phyloP scores from a whole-genome alignment of 2,329 filamentous ascomycete genomes.

The Nemania sp. region DNA sequence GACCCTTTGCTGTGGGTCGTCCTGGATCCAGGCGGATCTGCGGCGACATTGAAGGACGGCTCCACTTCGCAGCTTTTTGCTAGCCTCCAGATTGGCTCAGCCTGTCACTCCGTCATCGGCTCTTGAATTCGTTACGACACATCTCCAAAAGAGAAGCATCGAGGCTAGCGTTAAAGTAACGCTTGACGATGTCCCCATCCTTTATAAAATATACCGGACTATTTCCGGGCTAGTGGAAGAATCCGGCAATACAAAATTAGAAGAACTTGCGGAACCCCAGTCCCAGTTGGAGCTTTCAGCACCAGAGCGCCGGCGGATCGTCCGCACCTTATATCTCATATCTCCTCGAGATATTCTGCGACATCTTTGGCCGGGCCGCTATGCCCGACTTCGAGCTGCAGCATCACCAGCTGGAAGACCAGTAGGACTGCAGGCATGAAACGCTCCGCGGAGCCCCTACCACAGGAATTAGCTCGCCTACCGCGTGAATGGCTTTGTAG shows the following conservation, averaged over 20 bases:
- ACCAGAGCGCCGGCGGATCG: slow-evolving; percentile 12
- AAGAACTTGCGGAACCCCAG: slow-evolving; percentile 2
- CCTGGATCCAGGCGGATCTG: no score
- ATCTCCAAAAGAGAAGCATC: slow-evolving; percentile 13
- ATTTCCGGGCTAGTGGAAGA: slow-evolving; percentile 5
- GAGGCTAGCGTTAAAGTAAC: slow-evolving; percentile 12
- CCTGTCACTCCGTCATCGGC: slow-evolving; percentile 11
- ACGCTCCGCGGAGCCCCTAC: no score
- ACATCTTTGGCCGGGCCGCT: slow-evolving; percentile 12
- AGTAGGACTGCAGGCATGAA: no score
- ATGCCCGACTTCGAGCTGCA: slow-evolving; percentile 6
- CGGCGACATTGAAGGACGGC: no score
- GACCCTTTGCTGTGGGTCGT: no score
- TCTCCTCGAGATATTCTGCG: slow-evolving; percentile 16
- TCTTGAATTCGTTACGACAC: slow-evolving; percentile 5
- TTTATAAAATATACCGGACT: slow-evolving; percentile 12
- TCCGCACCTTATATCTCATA: slow-evolving; percentile 20
- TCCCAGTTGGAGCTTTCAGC: slow-evolving; percentile 13
- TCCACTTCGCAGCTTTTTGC: no score
- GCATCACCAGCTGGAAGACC: no score
- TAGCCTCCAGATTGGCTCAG: slow-evolving; percentile 11
- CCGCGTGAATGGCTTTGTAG: slow-evolving; percentile 18
- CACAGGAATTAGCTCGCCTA: no score
- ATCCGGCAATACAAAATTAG: slow-evolving; percentile 7
- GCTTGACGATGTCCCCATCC: slow-evolving; percentile 8